Percentiles rank a stretch among this genome's conserved stretches.
These are phyloP conservation scores for Lactarius pseudohatsudake DNA, from an alignment of 768 basidiomycete genomes.

Conservation along the genomic window DNA sequence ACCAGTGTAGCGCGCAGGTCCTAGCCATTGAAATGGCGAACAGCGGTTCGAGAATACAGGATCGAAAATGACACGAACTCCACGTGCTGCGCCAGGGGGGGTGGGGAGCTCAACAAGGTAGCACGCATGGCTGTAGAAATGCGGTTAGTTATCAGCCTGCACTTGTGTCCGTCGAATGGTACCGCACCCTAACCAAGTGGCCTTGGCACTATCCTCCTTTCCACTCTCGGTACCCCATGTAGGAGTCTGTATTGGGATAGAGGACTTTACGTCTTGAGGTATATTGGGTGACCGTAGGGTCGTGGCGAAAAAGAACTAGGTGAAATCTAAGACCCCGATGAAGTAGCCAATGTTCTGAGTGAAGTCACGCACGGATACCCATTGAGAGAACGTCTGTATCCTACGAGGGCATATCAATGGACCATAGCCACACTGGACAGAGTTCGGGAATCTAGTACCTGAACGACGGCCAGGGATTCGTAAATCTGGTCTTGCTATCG, in stretches of 20 bases:
- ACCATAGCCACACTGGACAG: not conserved
- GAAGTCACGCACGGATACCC: slow-evolving; percentile 17
- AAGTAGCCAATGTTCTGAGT: too few relatives aligned
- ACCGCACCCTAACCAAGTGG: slow-evolving; percentile 27
- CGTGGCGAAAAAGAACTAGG: slow-evolving; percentile 5
- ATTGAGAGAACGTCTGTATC: slow-evolving; percentile 9
- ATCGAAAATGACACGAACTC: slow-evolving; percentile 42
- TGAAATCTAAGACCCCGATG: not conserved
- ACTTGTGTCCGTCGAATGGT: not conserved
- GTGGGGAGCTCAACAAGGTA: slow-evolving; percentile 42
- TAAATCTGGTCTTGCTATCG: slow-evolving; percentile 23
- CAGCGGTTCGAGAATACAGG: slow-evolving; percentile 41
- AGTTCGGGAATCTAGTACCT: slow-evolving; percentile 1
- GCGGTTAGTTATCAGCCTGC: not conserved
- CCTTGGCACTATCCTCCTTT: slow-evolving; percentile 22
- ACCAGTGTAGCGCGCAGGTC: slow-evolving; percentile 39
- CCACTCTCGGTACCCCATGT: slow-evolving; percentile 16
- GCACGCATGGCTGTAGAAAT: slow-evolving; percentile 38
- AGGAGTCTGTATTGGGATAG: slow-evolving; percentile 19
- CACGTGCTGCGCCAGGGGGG: slow-evolving; percentile 36
- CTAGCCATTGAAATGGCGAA: slow-evolving; percentile 36
- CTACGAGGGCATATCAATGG: slow-evolving; percentile 2
- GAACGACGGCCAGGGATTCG: slow-evolving; percentile 28
- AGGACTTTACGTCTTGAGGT: slow-evolving; percentile 23
- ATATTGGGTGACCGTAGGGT: slow-evolving; percentile 1